phyloP scores from a whole-genome alignment of 352 stramenopile genomes.

The Globisporangium spinosum region DNA sequence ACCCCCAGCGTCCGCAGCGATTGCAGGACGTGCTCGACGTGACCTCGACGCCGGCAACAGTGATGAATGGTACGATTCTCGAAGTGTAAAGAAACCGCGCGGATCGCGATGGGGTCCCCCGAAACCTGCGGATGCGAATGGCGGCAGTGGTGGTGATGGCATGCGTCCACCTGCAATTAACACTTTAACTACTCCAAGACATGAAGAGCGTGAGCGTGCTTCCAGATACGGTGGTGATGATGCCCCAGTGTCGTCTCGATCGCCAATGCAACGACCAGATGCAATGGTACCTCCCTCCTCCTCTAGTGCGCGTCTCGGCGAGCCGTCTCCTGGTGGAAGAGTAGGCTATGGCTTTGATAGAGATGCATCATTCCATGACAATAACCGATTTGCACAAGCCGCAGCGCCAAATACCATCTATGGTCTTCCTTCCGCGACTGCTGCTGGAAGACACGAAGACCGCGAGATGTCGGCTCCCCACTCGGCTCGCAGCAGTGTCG shows the following conservation, averaged over 20 bases:
- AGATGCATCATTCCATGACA: conserved; percentile 15
- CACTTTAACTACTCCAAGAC: conserved; percentile 22
- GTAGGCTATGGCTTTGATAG: conserved; percentile 12
- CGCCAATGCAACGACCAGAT: conserved; percentile 7
- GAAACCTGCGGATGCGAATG: conserved; percentile 26
- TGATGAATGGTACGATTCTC: conserved; percentile 34
- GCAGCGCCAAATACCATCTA: background rate
- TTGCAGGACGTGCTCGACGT: conserved; percentile 21
- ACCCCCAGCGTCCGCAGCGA: conserved; percentile 12
- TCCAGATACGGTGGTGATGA: background rate
- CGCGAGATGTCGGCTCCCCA: conserved; percentile 13
- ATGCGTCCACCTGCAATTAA: conserved; percentile 52
- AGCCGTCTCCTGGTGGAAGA: conserved; percentile 8
- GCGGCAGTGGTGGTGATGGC: conserved; percentile 11
- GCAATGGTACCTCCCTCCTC: background rate
- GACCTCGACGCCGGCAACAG: conserved; percentile 21
- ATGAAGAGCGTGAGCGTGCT: background rate
- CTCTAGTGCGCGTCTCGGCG: background rate
- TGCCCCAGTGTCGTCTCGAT: conserved; percentile 4
- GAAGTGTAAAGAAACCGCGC: conserved; percentile 56
- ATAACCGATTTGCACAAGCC: conserved; percentile 14
- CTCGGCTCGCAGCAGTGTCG: conserved; percentile 12
- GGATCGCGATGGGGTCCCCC: conserved; percentile 68
- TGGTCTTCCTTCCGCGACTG: background rate
- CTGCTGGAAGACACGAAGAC: conserved; percentile 11